Base-by-base conservation (phyloP, 2,329 filamentous ascomycete species). In the Alternaria hordeiaustralica region DNA sequence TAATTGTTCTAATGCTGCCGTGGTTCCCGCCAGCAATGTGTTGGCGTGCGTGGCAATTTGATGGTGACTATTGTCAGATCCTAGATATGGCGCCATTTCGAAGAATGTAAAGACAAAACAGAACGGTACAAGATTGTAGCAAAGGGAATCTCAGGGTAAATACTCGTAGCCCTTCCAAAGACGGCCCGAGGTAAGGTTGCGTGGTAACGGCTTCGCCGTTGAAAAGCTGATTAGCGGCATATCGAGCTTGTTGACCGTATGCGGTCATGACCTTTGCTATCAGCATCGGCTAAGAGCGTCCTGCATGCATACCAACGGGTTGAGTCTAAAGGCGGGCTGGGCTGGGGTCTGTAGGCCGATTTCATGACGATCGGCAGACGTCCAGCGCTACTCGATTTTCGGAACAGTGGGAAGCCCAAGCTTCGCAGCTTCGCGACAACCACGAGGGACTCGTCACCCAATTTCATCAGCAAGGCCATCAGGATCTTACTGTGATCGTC, bases 21-120 rank as follows among this genome's bases (percentile, higher is more conserved):
- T 72, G 2, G 79, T 80, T 59, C 79, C 79, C 10, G 71, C 55
- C 11, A 79, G 69, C 55, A 81, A 71, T 7, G 71, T 74, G 59
- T 78, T 78, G 15, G 43, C 20, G 15, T 69, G 47, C 13, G 58
- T 25, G 23, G 63, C 30, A 6, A 61, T 70, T 53, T 70, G 68
- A 28, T 61, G 49, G 41, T 61, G 46, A 13, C 56, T 51, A 15
- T 51, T 50, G 1, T 71, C 67, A 33, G 65, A 49, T 63, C 71
- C 76, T 41, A 78, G 61, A 56, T 71, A 78, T 25, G 74, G 75
- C 51, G 72, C 63, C 75, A 77, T 79, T 7, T 33, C 69, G 55
- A 15, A 10, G 13, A 21, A 41, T 44, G 25, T 44, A 61, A 13
- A 55, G 18, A 44, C 10, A n/a, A 26, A n/a, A 47, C n/a, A n/a